Evolutionary conservation across 129 eudicot genomes (phyloP), one percentile per base, ranked within the genome.

Genomic region (Cynara cardunculus): DNA sequence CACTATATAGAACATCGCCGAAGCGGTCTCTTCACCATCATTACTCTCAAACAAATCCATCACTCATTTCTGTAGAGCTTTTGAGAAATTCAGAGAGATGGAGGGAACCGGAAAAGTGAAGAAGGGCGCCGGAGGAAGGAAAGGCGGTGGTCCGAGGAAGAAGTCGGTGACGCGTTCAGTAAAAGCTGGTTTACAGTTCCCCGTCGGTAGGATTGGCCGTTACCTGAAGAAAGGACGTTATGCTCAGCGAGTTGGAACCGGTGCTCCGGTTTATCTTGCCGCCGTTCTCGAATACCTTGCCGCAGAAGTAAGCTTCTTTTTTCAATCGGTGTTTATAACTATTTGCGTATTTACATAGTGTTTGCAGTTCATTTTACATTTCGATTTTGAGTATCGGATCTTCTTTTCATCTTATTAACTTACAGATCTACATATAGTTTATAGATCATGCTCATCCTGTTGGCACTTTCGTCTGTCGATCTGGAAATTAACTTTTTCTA

Each of bases 241-340:
- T 32, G 86, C 93, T 16, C 78, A 87, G 66, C 89, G 96, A 2
- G 91, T 91, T 7, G 96, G 96, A 0, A 83, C 86, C 27, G 96
- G 93, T 5, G 96, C 96, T 66, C 96, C 96, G 39, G 90, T 91
- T 6, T 91, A 91, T 85, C 56, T 90, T 1, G 95, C 95, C 18
- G 95, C 95, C 19, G 95, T 90, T 2, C 92, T 90, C 7, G 95
- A 91, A 37, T 91, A 91, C 46, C 86, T 91, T 0, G 96, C 96
- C 0, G 96, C 96, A 4, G 96, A 91, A 78, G 96, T 91, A 87
- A 22, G 24, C 16, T 28, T 61, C 13, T 7, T 0, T 18, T 0
- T 9, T 35, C 11, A 2, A n/a, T 19, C n/a, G 61, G 2, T 49
- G 3, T 49, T 5, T 0, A 21, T 49, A 14, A 13, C 7, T 3